Base-by-base conservation (phyloP, 176 grass and related monocot genomes). In the Cenchrus americanus region DNA sequence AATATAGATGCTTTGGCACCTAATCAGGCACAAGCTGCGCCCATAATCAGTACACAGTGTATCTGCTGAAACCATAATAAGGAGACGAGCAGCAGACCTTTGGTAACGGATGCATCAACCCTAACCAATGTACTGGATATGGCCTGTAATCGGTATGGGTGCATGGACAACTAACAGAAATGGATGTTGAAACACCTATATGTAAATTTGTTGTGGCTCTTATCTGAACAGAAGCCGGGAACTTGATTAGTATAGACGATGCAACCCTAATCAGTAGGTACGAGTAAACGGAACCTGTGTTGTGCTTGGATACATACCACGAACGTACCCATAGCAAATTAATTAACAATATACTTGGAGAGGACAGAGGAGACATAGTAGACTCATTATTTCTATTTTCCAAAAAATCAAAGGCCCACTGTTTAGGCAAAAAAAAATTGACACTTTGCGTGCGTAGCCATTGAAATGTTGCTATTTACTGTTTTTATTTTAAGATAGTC, bases 1-100 rank as follows among this genome's bases (percentile, higher is more conserved):
- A 60, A 60, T 60, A 23, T 60, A 60, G 58, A 60, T 60, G 58
- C 58, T 60, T 60, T 60, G 58, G 58, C 58, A 60, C 58, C 58
- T 60, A 60, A 57, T 57, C 55, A 58, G 55, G 2, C 55, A 57
- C 55, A 58, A 58, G 55, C 1, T 58, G 55, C 55, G 55, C 18
- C 55, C 53, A 57, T 57, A 57, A n/a, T 59, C 55, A 59, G 55
- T 59, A 59, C 55, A 59, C 19, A 59, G 55, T 59, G 55, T 60
- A 60, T 60, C n/a, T 23, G 58, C 58, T 60, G 58, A 21, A 60
- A 24, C n/a, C 58, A 24, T 60, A 60, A 60, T 60, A n/a, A 60
- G 58, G n/a, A 60, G 12, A 24, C 8, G 23, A 24, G 58, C 58
- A 24, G 58, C 58, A 24, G 58, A 60, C 58, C 58, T 60, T 23